Base-by-base conservation (phyloP, 1,284 basidiomycete species). In the Marasmius fiardii region DNA sequence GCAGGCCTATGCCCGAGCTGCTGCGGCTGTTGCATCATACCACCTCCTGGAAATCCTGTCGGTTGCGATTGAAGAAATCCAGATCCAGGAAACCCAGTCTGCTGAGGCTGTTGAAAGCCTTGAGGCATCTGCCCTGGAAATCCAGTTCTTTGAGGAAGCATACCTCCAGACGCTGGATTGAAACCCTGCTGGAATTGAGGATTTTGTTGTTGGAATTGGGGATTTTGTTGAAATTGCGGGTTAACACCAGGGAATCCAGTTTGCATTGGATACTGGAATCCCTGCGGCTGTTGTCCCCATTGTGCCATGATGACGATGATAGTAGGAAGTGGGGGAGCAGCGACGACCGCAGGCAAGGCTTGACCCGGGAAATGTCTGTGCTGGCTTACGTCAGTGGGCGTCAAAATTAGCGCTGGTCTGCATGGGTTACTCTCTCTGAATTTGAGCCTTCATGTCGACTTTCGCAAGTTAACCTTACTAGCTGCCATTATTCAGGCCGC, bases 21-120 rank as follows among this genome's bases (percentile, higher is more conserved):
- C 67, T 84, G 76, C 60, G 83, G 84, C 0, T 75, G 61, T 55
- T 78, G 75, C 51, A 83, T 57, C 55, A 80, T 76, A 18, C 73
- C 70, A 60, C 26, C 55, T 21, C 73, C 55, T 37, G 70, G 71
- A 60, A 74, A 81, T 1, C 81, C 82, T 4, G 82, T 77, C 61
- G 73, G 77, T 62, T 81, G 80, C 4, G 76, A 70, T 58, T 70
- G 71, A 55, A 69, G 66, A 59, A 72, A 73, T 43, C 71, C 72
- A 56, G 65, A 64, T 16, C 63, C 69, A 52, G 63, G 67, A 58
- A 71, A 73, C 2, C 72, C 71, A n/a, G 70, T 70, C 48, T 65
- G 75, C 63, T 63, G 28, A 55, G 62, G 60, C 51, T 58, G 57
- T 20, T 49, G 37, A 48, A 54, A 51, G 43, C 53, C 49, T 24